Evolutionary conservation across 225 moss, liverwort and hornwort genomes (phyloP).

Genomic region (Polytrichum commune): DNA sequence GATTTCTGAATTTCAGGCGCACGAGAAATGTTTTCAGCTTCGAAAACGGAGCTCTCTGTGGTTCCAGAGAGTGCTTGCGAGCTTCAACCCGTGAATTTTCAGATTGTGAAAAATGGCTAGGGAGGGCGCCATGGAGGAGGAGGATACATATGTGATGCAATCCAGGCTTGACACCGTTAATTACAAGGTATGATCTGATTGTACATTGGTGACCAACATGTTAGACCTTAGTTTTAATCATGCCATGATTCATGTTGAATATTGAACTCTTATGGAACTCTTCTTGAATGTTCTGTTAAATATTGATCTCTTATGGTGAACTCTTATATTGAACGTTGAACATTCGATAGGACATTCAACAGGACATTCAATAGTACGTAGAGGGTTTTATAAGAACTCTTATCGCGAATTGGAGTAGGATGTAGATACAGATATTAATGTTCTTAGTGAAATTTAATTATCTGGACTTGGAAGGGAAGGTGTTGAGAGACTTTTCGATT

Average conservation of each 20-base stretch:
- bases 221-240: too few relatives aligned
- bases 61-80: too few relatives aligned
- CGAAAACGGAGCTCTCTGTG: not conserved
- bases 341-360: not conserved
- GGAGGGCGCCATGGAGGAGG: constrained; percentile 13
- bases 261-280: not conserved
- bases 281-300: not conserved
- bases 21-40: not conserved
- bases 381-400: too few relatives aligned
- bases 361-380: too few relatives aligned
- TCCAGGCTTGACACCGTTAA: constrained; percentile 13
- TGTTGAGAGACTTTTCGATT: too few relatives aligned
- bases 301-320: not conserved
- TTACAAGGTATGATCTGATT: constrained; percentile 15
- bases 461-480: too few relatives aligned
- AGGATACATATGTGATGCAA: constrained; percentile 26
- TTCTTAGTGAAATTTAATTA: too few relatives aligned
- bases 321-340: not conserved
- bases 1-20: not conserved
- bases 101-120: not conserved
- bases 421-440: too few relatives aligned
- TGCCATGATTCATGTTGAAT: not conserved
- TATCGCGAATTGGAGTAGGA: too few relatives aligned
- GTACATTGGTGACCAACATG: too few relatives aligned
- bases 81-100: too few relatives aligned